phyloP scores from a whole-genome alignment of 768 basidiomycete genomes.

The Rhizopogon rudus region DNA sequence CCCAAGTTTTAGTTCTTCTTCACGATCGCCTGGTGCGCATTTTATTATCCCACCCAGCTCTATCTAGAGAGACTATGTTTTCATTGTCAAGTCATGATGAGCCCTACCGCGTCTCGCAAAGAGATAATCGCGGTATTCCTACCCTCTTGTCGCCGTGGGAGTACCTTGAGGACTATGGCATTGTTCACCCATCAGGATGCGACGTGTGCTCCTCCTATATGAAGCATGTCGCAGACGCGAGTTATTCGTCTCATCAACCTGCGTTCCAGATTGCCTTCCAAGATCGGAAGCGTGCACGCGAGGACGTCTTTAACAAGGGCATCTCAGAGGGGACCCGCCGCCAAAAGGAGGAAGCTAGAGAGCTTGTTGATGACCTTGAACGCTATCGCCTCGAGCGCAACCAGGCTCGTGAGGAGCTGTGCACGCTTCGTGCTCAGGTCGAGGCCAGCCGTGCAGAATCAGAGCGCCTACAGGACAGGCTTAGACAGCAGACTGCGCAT shows the following conservation, averaged over 20 bases:
- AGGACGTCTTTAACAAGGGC: slow-evolving; percentile 35
- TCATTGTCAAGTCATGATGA: slow-evolving; percentile 28
- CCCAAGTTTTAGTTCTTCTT: slow-evolving; percentile 11
- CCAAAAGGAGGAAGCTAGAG: slow-evolving; percentile 34
- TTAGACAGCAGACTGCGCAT: slow-evolving; percentile 7
- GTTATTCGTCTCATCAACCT: slow-evolving; percentile 30
- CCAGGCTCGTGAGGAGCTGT: slow-evolving; percentile 28
- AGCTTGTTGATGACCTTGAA: slow-evolving; percentile 29
- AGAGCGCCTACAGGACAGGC: slow-evolving; percentile 24
- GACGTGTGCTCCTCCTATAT: slow-evolving; percentile 33
- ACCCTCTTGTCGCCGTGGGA: slow-evolving; percentile 35
- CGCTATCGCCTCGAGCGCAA: slow-evolving; percentile 30
- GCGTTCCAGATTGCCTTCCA: slow-evolving; percentile 37
- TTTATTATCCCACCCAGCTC: slow-evolving; percentile 4
- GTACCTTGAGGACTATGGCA: slow-evolving; percentile 33
- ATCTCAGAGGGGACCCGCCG: slow-evolving; percentile 35
- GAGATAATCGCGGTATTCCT: slow-evolving; percentile 28
- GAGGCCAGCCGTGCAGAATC: slow-evolving; percentile 28
- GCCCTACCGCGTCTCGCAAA: slow-evolving; percentile 20
- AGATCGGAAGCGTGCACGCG: slow-evolving; percentile 33
- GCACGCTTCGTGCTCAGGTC: slow-evolving; percentile 28
- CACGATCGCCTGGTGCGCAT: slow-evolving; percentile 17
- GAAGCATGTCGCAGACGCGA: slow-evolving; percentile 36
- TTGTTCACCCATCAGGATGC: slow-evolving; percentile 36
- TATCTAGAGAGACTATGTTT: slow-evolving; percentile 19